Conservation (phyloP, 345 rosid genomes). For the Iberis pinnata region DNA sequence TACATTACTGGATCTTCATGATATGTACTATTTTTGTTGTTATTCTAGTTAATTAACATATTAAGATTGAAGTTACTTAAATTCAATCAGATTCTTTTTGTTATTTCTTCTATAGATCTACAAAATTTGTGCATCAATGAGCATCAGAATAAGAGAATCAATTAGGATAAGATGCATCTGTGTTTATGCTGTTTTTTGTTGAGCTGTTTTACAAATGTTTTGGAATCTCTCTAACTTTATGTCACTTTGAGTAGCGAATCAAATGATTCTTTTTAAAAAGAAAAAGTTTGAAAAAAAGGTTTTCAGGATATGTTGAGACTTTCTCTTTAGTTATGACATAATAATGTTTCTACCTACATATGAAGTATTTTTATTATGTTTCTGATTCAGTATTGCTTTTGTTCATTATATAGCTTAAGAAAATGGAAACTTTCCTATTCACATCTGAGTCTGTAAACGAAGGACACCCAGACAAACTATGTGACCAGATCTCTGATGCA, state of each 20-base stretch:
- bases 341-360: background rate
- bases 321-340: background rate
- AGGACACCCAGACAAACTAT: constrained; percentile 33
- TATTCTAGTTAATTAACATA: background rate
- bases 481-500: constrained; percentile 32
- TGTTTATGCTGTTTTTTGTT: constrained; percentile 1
- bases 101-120: background rate
- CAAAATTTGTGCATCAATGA: background rate
- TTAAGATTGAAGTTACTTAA: background rate
- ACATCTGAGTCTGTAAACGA: constrained; percentile 33
- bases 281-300: background rate
- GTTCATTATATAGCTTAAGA: background rate
- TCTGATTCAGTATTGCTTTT: constrained; percentile 13
- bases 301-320: constrained; percentile 2
- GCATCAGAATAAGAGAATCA: constrained; percentile 14
- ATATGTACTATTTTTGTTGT: background rate
- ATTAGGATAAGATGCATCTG: constrained; percentile 15
- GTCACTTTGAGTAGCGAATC: constrained; percentile 19
- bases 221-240: constrained; percentile 10
- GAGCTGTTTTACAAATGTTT: background rate
- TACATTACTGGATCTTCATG: constrained; percentile 2
- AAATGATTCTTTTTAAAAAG: constrained; percentile 17
- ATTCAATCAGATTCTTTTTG: background rate
- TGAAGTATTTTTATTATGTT: background rate
- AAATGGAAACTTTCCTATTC: constrained; percentile 30